These are phyloP conservation scores for Cladophialophora chaetospira DNA, from an alignment of 2,329 filamentous ascomycete species.

Conservation along the genomic window DNA sequence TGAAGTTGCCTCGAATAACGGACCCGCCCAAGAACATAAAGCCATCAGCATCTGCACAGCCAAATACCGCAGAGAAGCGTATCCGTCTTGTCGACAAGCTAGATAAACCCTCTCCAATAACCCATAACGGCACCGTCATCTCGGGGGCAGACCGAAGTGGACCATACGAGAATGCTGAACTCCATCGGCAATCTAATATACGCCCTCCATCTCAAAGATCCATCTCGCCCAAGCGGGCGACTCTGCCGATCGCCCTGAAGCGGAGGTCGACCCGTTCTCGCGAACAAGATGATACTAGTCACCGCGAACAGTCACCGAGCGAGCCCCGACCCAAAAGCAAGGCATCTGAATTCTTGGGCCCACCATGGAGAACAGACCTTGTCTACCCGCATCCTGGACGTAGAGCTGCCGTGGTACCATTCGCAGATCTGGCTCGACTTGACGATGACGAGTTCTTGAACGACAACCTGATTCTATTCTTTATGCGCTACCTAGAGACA, in stretches of 20 bases:
- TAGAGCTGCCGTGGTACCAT: slow-evolving; percentile 49
- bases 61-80: slow-evolving; percentile 7
- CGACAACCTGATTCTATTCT: slow-evolving; percentile 89
- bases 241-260: background rate
- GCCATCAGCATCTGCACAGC: background rate
- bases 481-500: slow-evolving; percentile 72
- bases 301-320: background rate
- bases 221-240: background rate
- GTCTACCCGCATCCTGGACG: slow-evolving; percentile 50
- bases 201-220: background rate
- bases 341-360: slow-evolving; percentile 30
- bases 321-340: background rate
- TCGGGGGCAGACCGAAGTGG: slow-evolving; percentile 9
- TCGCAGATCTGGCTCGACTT: slow-evolving; percentile 63
- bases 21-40: background rate
- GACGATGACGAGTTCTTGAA: slow-evolving; percentile 87
- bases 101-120: slow-evolving; percentile 17
- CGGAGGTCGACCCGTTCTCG: slow-evolving; percentile 10
- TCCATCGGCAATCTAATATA: background rate
- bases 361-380: slow-evolving; percentile 41
- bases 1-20: background rate
- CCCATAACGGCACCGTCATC: slow-evolving; percentile 1
- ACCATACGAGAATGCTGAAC: background rate
- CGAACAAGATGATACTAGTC: background rate
- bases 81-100: slow-evolving; percentile 23